These are phyloP conservation scores for Aspergillus hortae DNA, from an alignment of 2,329 filamentous ascomycete species.

Conservation along the genomic window DNA sequence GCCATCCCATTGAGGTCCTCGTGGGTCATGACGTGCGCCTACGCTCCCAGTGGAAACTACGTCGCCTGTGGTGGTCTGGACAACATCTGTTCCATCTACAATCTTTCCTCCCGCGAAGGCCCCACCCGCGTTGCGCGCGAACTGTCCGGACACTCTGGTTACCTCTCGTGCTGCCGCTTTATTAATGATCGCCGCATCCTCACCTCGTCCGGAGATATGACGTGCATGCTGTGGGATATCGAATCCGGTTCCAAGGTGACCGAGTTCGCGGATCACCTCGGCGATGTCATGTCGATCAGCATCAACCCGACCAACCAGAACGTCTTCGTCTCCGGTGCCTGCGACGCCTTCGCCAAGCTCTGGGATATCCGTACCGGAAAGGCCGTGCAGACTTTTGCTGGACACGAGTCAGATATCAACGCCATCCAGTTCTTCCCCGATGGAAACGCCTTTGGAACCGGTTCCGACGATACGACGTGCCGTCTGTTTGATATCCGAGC, in stretches of 20 bases:
- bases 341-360: conserved; percentile 95
- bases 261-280: conserved; percentile 96
- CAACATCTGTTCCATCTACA: conserved; percentile 99
- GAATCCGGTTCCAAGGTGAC: conserved; percentile 96
- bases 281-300: conserved; percentile 99
- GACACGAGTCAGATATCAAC: conserved; percentile 98
- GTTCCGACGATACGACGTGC: conserved; percentile 96
- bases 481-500: conserved; percentile 96
- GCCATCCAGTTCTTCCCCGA: conserved; percentile 99
- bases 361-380: conserved; percentile 99
- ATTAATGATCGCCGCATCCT: conserved; percentile 98
- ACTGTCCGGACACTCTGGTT: conserved; percentile 93
- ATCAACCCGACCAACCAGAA: conserved; percentile 99
- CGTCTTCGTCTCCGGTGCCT: conserved; percentile 98
- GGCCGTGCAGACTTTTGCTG: conserved; percentile 96
- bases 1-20: conserved; percentile 95
- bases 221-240: conserved; percentile 99
- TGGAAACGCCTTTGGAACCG: conserved; percentile 95
- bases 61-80: conserved; percentile 97
- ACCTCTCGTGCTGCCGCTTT: conserved; percentile 96
- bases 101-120: conserved; percentile 94
- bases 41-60: conserved; percentile 96
- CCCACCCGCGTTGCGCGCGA: conserved; percentile 94
- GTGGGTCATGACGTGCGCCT: conserved; percentile 99
- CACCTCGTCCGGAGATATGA: conserved; percentile 98